Base-by-base conservation (phyloP, 1,284 basidiomycete species). In the Apiotrichum siamense region DNA sequence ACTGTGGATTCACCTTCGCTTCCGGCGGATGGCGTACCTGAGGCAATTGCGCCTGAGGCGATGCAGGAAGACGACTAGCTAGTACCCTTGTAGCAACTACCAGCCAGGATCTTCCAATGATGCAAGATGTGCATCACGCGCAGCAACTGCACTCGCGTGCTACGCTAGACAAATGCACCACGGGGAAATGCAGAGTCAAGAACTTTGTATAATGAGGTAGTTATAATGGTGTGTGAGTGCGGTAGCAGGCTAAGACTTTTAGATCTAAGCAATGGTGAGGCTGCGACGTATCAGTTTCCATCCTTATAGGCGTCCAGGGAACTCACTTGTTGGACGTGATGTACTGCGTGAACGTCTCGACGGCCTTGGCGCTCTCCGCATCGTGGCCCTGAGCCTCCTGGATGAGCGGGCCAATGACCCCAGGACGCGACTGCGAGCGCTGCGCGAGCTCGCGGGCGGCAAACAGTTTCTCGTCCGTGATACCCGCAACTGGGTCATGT, bases 391-490 rank as follows among this genome's bases (percentile, higher is more conserved):
- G 57, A 23, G 71, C 72, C 33, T 64, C 59, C 38, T 65, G 57
- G 42, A 75, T 56, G 29, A 76, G 62, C 1, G 64, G 58, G 5
- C 58, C 54, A 31, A 75, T 65, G 46, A 66, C 62, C 18, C 75
- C 76, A 9, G 76, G 75, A 46, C 66, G 64, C 27, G 65, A 64
- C 29, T 54, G 52, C 43, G 66, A 67, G 21, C 69, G 60, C 29
- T 51, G 57, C 3, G 66, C 66, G 13, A 78, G 52, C 48, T 72
- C 63, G 37, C 60, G 62, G 27, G 64, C 66, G 17, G 77, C 66
- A 55, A 68, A 76, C 38, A 61, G 56, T 57, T 73, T 73, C 26
- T 67, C 66, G 47, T 79, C 77, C 11, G 59, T 55, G 15, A 78
- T 65, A 20, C 68, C 64, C 6, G 65, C 64, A 21, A 76, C 72